Evolutionary conservation across 2,329 filamentous ascomycete species (phyloP), one percentile per base, ranked within the genome.

Genomic region (Penicillium glabrum): DNA sequence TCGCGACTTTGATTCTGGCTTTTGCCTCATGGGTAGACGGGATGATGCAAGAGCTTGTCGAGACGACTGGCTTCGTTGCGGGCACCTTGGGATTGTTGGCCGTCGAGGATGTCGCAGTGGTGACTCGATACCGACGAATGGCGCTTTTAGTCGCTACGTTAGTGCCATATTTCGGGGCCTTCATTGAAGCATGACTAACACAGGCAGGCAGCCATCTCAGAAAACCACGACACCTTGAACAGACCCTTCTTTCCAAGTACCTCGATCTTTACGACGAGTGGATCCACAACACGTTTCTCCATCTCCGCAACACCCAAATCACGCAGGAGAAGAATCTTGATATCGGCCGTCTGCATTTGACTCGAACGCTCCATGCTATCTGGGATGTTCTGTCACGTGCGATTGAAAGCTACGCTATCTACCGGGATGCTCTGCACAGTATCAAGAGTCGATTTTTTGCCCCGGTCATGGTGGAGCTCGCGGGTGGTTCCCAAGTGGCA

Each of bases 211-310:
- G 65, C 7, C 54, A 60, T 31, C 56, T 70, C 29, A 58, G 58
- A 14, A 66, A 63, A 27, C 61, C 67, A 1, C 61, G 58, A 11
- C 19, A 41, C 7, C 37, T 61, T 16, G 70, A 72, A 47, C 52
- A 61, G 5, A 51, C 31, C 5, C 58, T 72, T 4, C 61, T 72
- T 1, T 26, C 47, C 21, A 33, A 64, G 41, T 67, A 66, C 44
- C 51, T 63, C 29, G 58, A 67, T 8, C 53, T 72, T 2, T 72
- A 63, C 44, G 68, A 71, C 11, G 47, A 58, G n/a, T 68, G 63
- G 59, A 43, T 72, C 31, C 67, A 66, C 53, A 60, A 49, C 4
- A 49, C 61, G 16, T 71, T 69, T 43, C 48, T 69, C 7, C 45
- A 50, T 14, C 54, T 61, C 14, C 59, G 62, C 41, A 63, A 64